phyloP scores from a whole-genome alignment of 331 rosid species.

The Acacia pycnantha region DNA sequence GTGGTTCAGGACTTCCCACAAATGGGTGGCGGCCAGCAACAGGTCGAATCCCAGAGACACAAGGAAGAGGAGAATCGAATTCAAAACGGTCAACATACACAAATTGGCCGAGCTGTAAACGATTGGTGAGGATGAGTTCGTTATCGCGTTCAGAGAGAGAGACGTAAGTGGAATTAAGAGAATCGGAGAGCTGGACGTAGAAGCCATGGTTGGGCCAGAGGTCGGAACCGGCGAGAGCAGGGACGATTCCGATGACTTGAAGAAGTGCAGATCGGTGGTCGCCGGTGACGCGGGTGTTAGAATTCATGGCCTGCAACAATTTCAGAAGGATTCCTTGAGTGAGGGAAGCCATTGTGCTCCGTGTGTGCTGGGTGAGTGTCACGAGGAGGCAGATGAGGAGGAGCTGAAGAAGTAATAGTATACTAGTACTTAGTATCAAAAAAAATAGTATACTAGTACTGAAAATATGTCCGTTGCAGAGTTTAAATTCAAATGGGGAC shows the following conservation, averaged over 20 bases:
- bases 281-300: conserved; percentile 78
- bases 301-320: conserved; percentile 86
- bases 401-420: not conserved
- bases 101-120: conserved; percentile 88
- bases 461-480: conserved; percentile 49
- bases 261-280: conserved; percentile 97
- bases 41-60: conserved; percentile 68
- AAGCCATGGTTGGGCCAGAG: conserved; percentile 89
- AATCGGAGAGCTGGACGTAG: conserved; percentile 90
- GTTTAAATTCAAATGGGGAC: conserved; percentile 54
- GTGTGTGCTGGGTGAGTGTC: not conserved
- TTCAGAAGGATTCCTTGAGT: conserved; percentile 82
- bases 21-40: conserved; percentile 79
- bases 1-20: conserved; percentile 68
- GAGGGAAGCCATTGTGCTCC: conserved; percentile 65
- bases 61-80: conserved; percentile 72
- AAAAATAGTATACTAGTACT: not conserved
- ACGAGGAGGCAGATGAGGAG: not conserved
- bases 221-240: conserved; percentile 80
- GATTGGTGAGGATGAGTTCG: conserved; percentile 86
- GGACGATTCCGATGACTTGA: conserved; percentile 89
- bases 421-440: not conserved
- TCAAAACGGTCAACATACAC: conserved; percentile 79
- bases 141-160: conserved; percentile 72
- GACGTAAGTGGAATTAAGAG: conserved; percentile 90